Evolutionary conservation across 306 rosid genomes (phyloP).

Genomic region (Geum urbanum): DNA sequence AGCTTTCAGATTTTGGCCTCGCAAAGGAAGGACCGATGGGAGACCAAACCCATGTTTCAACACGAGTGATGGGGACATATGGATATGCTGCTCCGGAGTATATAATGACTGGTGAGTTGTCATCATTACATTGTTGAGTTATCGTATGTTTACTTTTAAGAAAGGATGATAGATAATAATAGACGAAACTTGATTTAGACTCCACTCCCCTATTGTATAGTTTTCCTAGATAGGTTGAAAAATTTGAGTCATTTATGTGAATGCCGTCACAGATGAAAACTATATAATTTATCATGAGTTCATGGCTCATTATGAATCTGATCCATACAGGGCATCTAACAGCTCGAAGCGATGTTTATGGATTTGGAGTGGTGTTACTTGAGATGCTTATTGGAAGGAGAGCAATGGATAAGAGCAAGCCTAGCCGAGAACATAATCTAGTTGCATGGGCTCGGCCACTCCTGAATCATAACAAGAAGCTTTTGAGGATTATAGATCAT

Average conservation of each 20-base stretch:
- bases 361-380: constrained; percentile 88
- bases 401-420: constrained; percentile 90
- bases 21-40: constrained; percentile 99
- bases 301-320: constrained; percentile 23
- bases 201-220: background rate
- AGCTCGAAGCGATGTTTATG: constrained; percentile 89
- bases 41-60: constrained; percentile 95
- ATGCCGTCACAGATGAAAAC: constrained; percentile 3
- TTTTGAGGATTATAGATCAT: constrained; percentile 70
- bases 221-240: background rate
- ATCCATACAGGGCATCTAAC: constrained; percentile 78
- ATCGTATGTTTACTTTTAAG: background rate
- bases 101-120: constrained; percentile 86
- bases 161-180: background rate
- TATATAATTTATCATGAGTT: background rate
- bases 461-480: constrained; percentile 71
- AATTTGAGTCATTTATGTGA: background rate
- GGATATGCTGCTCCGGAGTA: constrained; percentile 97
- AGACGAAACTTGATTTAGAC: background rate
- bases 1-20: constrained; percentile 91
- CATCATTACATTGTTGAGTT: background rate
- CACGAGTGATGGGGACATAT: constrained; percentile 93
- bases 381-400: constrained; percentile 86
- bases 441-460: constrained; percentile 96
- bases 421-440: constrained; percentile 84